Percentiles rank a stretch among this genome's conserved stretches.
phyloP scores from a whole-genome alignment of 495 filamentous ascomycete genomes.

The Aspergillus avenaceus region DNA sequence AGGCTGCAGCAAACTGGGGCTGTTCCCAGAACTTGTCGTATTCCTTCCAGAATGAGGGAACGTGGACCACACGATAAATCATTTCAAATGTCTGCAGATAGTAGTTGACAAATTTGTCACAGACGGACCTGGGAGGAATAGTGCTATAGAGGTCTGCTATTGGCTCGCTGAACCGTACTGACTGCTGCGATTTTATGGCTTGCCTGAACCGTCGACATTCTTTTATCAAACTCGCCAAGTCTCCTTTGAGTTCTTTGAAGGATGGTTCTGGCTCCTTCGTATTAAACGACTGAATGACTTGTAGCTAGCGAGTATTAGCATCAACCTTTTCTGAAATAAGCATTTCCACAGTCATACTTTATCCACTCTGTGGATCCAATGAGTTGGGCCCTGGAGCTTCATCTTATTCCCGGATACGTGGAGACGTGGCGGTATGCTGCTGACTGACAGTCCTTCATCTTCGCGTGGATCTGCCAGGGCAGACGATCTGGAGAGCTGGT shows the following conservation, averaged over 20 bases:
- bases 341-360: constrained; percentile 27
- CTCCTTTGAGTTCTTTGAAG: constrained; percentile 9
- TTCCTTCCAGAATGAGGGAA: constrained; percentile 42
- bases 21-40: constrained; percentile 36
- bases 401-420: constrained; percentile 26
- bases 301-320: no score
- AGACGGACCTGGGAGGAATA: constrained; percentile 14
- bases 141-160: constrained; percentile 14
- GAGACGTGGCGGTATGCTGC: constrained; percentile 8
- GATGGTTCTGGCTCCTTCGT: constrained; percentile 10
- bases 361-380: constrained; percentile 31
- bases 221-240: constrained; percentile 12
- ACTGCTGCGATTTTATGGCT: constrained; percentile 14
- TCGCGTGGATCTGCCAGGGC: neutral
- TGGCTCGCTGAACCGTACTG: constrained; percentile 13
- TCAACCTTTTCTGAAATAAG: no score
- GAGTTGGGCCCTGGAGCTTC: constrained; percentile 37
- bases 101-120: constrained; percentile 38
- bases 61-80: constrained; percentile 43
- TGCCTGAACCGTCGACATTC: constrained; percentile 16
- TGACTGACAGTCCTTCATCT: constrained; percentile 4
- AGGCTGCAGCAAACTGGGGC: constrained; percentile 17
- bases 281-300: constrained; percentile 5
- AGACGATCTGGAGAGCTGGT: constrained; percentile 3
- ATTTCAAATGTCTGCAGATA: constrained; percentile 48